Evolutionary conservation across 805 yeast species (phyloP).

Genomic region (Candida ipomoeae): DNA sequence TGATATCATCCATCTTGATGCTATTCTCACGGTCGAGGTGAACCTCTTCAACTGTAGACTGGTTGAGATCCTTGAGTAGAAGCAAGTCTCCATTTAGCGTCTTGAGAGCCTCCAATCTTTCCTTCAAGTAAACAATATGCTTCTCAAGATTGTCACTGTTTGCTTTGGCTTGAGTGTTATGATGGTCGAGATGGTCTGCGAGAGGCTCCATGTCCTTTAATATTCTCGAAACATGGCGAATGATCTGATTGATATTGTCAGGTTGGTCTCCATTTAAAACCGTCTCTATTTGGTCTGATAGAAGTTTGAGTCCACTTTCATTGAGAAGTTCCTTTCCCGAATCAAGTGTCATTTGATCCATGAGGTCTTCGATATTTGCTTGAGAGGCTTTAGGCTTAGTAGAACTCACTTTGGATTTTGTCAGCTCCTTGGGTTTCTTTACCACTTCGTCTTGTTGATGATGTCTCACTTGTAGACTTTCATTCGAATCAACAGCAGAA

Average conservation of each 20-base stretch:
- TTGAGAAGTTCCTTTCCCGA: not conserved
- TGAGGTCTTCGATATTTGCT: constrained; percentile 16
- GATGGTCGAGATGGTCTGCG: constrained; percentile 31
- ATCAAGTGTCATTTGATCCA: constrained; percentile 16
- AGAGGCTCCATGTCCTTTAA: constrained; percentile 25
- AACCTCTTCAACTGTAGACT: constrained; percentile 18
- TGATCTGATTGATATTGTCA: constrained; percentile 12
- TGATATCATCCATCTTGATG: constrained; percentile 31
- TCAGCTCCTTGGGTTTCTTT: not conserved
- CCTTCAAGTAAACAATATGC: constrained; percentile 27
- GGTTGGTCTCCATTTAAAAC: constrained; percentile 12
- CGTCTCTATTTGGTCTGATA: constrained; percentile 15
- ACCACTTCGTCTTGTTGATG: not conserved
- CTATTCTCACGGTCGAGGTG: constrained; percentile 10
- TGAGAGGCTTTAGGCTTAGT: not conserved
- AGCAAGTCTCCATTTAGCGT: constrained; percentile 25
- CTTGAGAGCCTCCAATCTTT: constrained; percentile 22
- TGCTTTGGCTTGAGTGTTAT: constrained; percentile 33
- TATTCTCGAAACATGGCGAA: constrained; percentile 11
- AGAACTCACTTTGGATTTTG: not conserved
- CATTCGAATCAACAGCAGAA: not conserved
- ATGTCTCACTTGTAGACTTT: not conserved
- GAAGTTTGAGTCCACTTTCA: constrained; percentile 7
- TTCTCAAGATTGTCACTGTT: constrained; percentile 29
- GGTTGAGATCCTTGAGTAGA: constrained; percentile 23